Percentiles rank a stretch among this genome's conserved stretches.
These are phyloP conservation scores for Lentinula lateritia DNA, from an alignment of 768 basidiomycete species.

Conservation along the genomic window DNA sequence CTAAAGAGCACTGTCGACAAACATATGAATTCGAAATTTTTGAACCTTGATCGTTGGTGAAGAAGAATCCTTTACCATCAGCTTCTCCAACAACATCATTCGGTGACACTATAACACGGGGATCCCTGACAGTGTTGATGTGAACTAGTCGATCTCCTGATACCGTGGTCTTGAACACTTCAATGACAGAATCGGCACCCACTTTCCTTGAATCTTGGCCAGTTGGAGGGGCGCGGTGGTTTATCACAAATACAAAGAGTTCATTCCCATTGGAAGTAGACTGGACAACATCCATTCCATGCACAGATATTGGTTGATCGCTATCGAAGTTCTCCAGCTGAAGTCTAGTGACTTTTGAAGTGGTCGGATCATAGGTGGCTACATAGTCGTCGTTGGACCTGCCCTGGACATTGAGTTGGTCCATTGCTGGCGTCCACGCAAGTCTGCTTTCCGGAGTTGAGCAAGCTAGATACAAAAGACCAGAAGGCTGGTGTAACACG, in stretches of 20 bases:
- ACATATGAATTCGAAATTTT: constrained; percentile 53
- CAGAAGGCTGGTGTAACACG: constrained; percentile 49
- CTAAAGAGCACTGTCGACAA: constrained; percentile 13
- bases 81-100: constrained; percentile 65
- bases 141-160: constrained; percentile 42
- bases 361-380: constrained; percentile 50
- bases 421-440: constrained; percentile 46
- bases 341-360: constrained; percentile 42
- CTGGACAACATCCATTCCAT: constrained; percentile 67
- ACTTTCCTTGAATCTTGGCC: constrained; percentile 28
- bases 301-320: constrained; percentile 44
- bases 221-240: constrained; percentile 55
- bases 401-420: constrained; percentile 27
- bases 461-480: constrained; percentile 60
- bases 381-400: constrained; percentile 46
- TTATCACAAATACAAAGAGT: constrained; percentile 65
- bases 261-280: constrained; percentile 39
- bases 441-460: constrained; percentile 42
- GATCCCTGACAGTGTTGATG: constrained; percentile 52
- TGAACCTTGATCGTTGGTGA: constrained; percentile 60
- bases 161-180: constrained; percentile 55
- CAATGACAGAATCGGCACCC: constrained; percentile 70
- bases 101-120: constrained; percentile 48
- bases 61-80: constrained; percentile 60
- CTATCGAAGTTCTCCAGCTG: constrained; percentile 30